These are phyloP conservation scores for Stachybotrys echinatus DNA, from an alignment of 2,329 filamentous ascomycete genomes.

Conservation along the genomic window DNA sequence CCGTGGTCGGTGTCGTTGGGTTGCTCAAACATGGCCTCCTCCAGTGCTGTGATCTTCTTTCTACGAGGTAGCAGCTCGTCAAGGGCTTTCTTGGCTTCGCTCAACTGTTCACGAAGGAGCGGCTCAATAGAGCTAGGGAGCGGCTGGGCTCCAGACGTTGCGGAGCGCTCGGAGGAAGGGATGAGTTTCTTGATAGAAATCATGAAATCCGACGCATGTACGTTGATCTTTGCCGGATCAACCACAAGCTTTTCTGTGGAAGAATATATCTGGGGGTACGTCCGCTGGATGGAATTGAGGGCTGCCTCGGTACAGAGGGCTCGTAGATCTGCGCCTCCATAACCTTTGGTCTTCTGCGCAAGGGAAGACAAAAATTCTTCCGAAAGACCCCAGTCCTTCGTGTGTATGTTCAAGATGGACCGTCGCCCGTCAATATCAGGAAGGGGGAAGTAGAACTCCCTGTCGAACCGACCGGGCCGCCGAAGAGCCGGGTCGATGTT, in stretches of 20 bases:
- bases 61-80: conserved; percentile 76
- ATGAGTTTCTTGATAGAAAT: conserved; percentile 94
- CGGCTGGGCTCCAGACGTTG: conserved; percentile 76
- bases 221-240: conserved; percentile 74
- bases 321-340: conserved; percentile 90
- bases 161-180: conserved; percentile 87
- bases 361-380: conserved; percentile 76
- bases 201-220: conserved; percentile 95
- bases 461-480: conserved; percentile 88
- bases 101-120: conserved; percentile 68
- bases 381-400: conserved; percentile 83
- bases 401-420: conserved; percentile 91
- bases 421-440: conserved; percentile 76
- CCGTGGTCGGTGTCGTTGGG: conserved; percentile 77
- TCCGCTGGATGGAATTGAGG: conserved; percentile 90
- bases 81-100: conserved; percentile 61
- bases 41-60: conserved; percentile 81
- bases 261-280: conserved; percentile 92
- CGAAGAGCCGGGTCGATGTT: conserved; percentile 95
- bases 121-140: conserved; percentile 77
- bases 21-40: conserved; percentile 90
- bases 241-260: conserved; percentile 88
- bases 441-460: conserved; percentile 96
- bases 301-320: conserved; percentile 95
- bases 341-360: conserved; percentile 87